Base-by-base conservation (phyloP, 2,329 filamentous ascomycete species). In the Macrophomina phaseolina region DNA sequence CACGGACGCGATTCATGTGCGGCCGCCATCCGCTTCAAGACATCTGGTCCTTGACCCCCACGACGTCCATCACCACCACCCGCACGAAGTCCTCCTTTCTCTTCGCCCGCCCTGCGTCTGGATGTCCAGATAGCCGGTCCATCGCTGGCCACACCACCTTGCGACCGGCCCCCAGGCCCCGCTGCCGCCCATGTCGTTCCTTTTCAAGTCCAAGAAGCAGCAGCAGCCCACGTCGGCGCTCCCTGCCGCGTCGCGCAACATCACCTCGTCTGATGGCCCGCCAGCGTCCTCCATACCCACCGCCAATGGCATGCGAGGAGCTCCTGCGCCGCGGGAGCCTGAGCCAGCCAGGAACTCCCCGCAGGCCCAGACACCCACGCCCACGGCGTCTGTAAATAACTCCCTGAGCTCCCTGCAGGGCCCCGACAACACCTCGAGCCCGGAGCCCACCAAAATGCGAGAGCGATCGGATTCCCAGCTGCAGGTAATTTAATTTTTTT, bases 351-450 rank as follows among this genome's bases (percentile, higher is more conserved):
- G 77, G 32, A 74, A 73, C 69, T 30, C 73, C 71, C 51, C 72
- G 30, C 72, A 70, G 55, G 72, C 78, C 3, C 81, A 87, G 72
- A 88, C 90, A 67, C 87, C 90, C 60, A 91, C 91, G 5, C 90
- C 92, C 5, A 91, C 89, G n/a, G 89, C 89, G 68, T 94, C 92
- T 75, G 83, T 84, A 67, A 88, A 86, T 73, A 84, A 84, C 71
- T 85, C 84, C 1, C 76, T 94, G 70, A 91, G 89, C 76, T 94
- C 91, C 2, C 79, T 93, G 48, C 74, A 72, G 62, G 87, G 88
- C 68, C 86, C 86, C 48, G 86, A 80, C 11, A 74, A 67, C 74
- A 84, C 85, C 64, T 84, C 81, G 51, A 91, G 89, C 71, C 89
- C 90, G 14, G 91, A 91, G 71, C 86, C 90, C 71, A 84, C 84